A percentile compares a stretch with the other conserved stretches of the same genome.
phyloP scores from a whole-genome alignment of 257 asterid genomes.

The Solanum verrucosum region DNA sequence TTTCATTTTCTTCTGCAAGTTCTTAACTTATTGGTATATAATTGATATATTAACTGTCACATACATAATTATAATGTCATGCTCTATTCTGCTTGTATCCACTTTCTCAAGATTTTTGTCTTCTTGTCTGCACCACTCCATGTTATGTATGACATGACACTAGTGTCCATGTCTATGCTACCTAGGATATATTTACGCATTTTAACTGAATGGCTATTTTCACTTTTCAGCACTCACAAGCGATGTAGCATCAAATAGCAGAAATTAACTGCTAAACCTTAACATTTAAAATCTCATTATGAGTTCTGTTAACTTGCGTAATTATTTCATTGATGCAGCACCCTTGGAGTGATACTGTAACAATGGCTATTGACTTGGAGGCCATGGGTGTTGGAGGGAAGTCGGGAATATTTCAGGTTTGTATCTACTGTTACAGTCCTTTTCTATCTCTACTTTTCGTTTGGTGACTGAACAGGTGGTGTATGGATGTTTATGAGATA shows the following conservation, averaged over 20 bases:
- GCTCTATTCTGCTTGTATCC: not conserved
- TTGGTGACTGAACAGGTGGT: not conserved
- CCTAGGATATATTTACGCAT: not conserved
- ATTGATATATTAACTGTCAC: not conserved
- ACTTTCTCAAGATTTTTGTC: not conserved
- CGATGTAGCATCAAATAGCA: not conserved
- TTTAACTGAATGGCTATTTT: not conserved
- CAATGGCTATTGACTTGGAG: conserved; percentile 88
- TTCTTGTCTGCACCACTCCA: not conserved
- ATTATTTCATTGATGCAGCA: conserved; percentile 47
- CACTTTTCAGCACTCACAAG: not conserved
- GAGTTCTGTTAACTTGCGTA: conserved; percentile 3
- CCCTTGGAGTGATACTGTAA: conserved; percentile 84
- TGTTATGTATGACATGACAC: not conserved
- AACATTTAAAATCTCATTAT: not conserved
- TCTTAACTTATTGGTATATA: not conserved
- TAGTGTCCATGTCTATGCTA: not conserved
- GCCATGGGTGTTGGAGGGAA: conserved; percentile 98
- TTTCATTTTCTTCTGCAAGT: not conserved
- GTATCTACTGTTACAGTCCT: conserved; percentile 4
- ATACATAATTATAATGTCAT: not conserved
- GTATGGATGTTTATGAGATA: not conserved
- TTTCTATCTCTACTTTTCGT: not conserved
- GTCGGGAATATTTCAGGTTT: conserved; percentile 89
- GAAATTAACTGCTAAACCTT: not conserved